Evolutionary conservation across 768 basidiomycete genomes (phyloP), one percentile per base, ranked within the genome.

Genomic region (Boletus insuetus): DNA sequence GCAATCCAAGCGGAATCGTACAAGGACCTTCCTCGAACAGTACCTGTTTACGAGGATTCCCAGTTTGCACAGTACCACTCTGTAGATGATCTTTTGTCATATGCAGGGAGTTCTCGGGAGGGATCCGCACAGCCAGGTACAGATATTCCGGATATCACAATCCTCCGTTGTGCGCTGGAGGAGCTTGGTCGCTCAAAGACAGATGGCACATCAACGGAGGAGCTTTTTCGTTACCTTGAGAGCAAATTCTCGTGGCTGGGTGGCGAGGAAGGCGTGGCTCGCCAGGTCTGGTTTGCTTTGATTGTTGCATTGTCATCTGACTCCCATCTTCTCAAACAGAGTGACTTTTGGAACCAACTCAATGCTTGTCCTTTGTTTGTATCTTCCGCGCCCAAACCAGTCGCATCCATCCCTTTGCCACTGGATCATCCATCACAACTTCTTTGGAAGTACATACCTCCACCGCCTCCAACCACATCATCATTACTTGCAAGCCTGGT

Each of bases 151-250:
- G 73, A 76, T 10, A 58, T 83, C 6, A 82, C 85, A 1, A 69
- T 89, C 8, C 73, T 91, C 37, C 82, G 89, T 10, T 88, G 85
- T 61, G 83, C 78, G 3, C 72, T 90, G 40, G 70, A 75, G 31
- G 84, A 84, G 45, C 74, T 77, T 54, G 68, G 62, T 50, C 75
- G 61, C 60, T 73, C 68, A 20, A 75, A 75, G 46, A 42, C 55
- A 7, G 69, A 74, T 29, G 71, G 75, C 38, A 77, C 81, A 20
- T 80, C 79, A 1, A 80, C 85, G 0, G 80, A 84, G 22, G 82
- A 83, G 31, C 64, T 91, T 3, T 88, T 89, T 63, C 72, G 69
- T 29, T 69, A 79, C 53, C 70, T 90, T 44, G 84, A 85, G 62
- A 73, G 70, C 17, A 79, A 82, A 61, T 68, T 89, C 20, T 77